Conservation (phyloP, 2,329 filamentous ascomycete species). For the Cylindrodendrum hubeiense region DNA sequence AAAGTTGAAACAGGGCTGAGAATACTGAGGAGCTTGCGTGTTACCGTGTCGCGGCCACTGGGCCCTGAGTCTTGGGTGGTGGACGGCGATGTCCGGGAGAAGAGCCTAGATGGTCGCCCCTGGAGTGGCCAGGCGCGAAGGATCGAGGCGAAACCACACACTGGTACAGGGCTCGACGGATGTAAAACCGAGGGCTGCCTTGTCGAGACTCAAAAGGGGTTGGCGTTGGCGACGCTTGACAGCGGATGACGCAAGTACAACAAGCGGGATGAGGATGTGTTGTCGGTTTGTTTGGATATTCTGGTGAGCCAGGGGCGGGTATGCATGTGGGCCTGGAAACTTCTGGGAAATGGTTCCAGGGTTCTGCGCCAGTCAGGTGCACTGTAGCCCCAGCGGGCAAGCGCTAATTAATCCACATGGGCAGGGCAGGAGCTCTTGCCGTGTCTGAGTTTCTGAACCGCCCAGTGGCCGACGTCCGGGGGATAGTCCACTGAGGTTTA, state of each 20-base stretch:
- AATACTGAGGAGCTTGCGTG: neutral
- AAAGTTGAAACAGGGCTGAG: no score
- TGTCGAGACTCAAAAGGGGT: neutral
- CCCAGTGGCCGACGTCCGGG: no score
- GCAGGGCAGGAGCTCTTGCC: neutral
- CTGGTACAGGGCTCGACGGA: neutral
- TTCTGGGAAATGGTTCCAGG: neutral
- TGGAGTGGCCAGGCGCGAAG: neutral
- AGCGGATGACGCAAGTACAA: neutral
- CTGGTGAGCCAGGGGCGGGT: neutral
- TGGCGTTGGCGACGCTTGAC: neutral
- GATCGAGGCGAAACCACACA: neutral
- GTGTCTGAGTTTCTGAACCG: no score
- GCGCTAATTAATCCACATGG: neutral
- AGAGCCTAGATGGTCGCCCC: neutral
- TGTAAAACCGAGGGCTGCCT: neutral
- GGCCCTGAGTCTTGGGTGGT: neutral
- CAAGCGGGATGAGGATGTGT: neutral
- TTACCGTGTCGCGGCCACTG: neutral
- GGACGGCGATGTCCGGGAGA: neutral
- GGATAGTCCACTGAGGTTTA: no score
- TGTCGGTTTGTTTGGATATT: neutral
- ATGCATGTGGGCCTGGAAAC: neutral
- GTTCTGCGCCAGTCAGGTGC: slow-evolving; percentile 10
- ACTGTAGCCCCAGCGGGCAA: slow-evolving; percentile 6